Evolutionary conservation across 1,284 basidiomycete genomes (phyloP), one percentile per base, ranked within the genome.

Genomic region (Quambalaria eucalypti): DNA sequence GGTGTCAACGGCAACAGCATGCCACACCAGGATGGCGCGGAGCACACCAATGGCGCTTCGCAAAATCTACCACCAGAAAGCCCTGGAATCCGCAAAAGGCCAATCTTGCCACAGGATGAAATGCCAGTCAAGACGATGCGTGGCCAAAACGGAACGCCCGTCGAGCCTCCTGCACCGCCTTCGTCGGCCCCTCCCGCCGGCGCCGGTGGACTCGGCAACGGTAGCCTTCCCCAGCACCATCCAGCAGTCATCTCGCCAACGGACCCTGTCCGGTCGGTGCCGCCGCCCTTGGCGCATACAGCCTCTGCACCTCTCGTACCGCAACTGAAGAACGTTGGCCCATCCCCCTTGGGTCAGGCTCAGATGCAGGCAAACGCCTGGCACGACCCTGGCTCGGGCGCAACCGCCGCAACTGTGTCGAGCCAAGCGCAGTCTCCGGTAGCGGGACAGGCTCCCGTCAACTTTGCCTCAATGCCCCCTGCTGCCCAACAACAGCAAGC

Each of bases 111-210:
- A 2, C 12, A 54, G 21, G 53, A 55, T 5, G 28, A 30, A 8
- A 31, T 48, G 28, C 56, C 56, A 2, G 48, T 55, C 28, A 58
- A 58, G 48, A 55, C 56, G 23, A 48, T 60, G 28, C 51, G 58
- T 7, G 47, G 49, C 3, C 39, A 60, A 25, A 39, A 56, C 25
- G 51, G 51, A 14, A 54, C 51, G 36, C 58, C 58, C 2, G 33
- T 60, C 46, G 39, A 60, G 26, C 47, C 57, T 16, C 55, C 55
- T 16, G 40, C 25, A 8, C 51, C 31, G 16, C 55, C 55, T 9
- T 39, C 47, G 3, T 56, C 55, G 10, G 54, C 57, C 8, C 52
- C 57, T 14, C 51, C 56, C n/a, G 25, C 42, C 25, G 25, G 12
- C 9, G 8, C 31, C 8, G n/a, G n/a, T 4, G 36, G 36, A 39